Percentiles rank a stretch among this genome's conserved stretches.
phyloP scores from a whole-genome alignment of 2,329 filamentous ascomycete genomes.

The Claviceps pusilla region DNA sequence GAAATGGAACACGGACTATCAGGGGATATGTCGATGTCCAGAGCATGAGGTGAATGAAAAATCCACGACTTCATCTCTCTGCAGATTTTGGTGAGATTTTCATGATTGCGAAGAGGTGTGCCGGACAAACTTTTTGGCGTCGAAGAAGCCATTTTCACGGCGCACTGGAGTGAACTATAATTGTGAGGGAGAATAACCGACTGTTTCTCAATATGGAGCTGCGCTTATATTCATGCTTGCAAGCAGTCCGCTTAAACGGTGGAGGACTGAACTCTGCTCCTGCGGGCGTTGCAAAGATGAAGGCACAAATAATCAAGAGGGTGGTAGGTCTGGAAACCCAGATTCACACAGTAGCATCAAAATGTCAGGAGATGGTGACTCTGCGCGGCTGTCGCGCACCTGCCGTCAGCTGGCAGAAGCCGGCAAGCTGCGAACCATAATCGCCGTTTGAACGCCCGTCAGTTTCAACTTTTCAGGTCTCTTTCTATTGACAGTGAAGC shows the following conservation, averaged over 20 bases:
- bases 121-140: not conserved
- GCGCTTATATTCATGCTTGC: not conserved
- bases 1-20: not conserved
- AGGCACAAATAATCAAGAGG: not conserved
- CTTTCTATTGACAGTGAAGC: not conserved
- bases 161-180: not conserved
- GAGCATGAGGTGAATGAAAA: not conserved
- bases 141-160: not conserved
- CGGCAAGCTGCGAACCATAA: not conserved
- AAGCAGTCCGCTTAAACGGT: not conserved
- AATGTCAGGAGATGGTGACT: not conserved
- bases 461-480: not conserved
- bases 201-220: not conserved
- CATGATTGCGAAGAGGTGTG: not conserved
- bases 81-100: constrained; percentile 2
- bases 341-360: not conserved
- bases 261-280: not conserved
- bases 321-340: not conserved
- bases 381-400: not conserved
- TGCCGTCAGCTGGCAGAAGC: not conserved
- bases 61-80: constrained; percentile 4
- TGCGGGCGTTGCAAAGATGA: not conserved
- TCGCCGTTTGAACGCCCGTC: not conserved
- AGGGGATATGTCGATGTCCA: not conserved
- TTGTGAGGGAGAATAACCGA: no score